Evolutionary conservation across 2,329 filamentous ascomycete genomes (phyloP).

Genomic region (Nakataea oryzae): DNA sequence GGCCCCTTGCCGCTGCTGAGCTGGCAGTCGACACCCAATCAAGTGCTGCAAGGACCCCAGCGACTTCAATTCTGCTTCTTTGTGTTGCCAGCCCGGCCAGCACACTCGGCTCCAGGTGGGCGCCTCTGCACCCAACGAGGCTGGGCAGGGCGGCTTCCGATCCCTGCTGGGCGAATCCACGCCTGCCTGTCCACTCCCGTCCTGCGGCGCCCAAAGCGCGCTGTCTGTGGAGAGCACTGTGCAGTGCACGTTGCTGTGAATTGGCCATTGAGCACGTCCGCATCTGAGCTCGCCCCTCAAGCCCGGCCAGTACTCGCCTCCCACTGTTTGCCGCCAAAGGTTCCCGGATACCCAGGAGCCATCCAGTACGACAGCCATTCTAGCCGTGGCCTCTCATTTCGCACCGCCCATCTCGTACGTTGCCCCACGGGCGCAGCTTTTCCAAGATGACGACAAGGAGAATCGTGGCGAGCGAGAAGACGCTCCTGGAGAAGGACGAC

Average conservation of each 20-base stretch:
- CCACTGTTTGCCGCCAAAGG: not conserved
- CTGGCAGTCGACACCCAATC: not conserved
- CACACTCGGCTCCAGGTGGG: not conserved
- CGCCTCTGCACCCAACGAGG: not conserved
- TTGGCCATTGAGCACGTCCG: not conserved
- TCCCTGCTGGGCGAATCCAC: not conserved
- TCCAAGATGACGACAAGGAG: conserved; percentile 57
- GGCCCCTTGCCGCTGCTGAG: not conserved
- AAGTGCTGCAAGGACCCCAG: not conserved
- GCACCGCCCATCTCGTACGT: not conserved
- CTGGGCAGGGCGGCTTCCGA: not conserved
- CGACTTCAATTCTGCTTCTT: not conserved
- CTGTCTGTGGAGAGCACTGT: too few species aligned
- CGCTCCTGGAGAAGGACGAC: conserved; percentile 51
- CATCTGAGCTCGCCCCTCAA: not conserved
- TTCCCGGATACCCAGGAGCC: not conserved
- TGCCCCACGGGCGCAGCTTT: too few species aligned
- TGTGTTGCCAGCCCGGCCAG: not conserved
- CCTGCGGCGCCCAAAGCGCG: too few species aligned
- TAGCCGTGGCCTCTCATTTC: not conserved
- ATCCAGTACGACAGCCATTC: not conserved
- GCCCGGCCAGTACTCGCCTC: not conserved
- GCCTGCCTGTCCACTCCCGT: too few species aligned
- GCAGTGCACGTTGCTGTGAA: not conserved
- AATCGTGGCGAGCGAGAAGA: conserved; percentile 55